Percentiles rank a stretch among this genome's conserved stretches.
Evolutionary conservation across 2,329 filamentous ascomycete genomes (phyloP).

Genomic region (Aspergillus sp.): DNA sequence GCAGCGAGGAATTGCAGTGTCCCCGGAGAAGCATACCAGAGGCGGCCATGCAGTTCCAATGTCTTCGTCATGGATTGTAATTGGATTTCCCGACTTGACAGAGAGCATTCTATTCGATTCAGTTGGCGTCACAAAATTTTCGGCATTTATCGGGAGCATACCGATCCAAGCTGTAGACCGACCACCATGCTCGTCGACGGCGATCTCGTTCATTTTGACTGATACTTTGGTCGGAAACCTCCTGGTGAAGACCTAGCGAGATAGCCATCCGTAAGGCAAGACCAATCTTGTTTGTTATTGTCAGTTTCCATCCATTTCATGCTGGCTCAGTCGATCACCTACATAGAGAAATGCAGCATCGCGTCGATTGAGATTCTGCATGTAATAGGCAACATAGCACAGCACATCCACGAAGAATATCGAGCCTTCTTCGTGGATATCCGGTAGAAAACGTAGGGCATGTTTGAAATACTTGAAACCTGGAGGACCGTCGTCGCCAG

Average conservation of each 20-base stretch:
- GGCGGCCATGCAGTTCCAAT: constrained; percentile 39
- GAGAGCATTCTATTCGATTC: constrained; percentile 36
- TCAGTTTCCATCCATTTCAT: constrained; percentile 1
- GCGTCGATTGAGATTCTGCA: constrained; percentile 51
- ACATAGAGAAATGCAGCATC: constrained; percentile 51
- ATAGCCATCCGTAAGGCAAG: constrained; percentile 53
- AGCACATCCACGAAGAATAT: constrained; percentile 51
- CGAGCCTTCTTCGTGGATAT: constrained; percentile 50
- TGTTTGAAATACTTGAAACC: constrained; percentile 51
- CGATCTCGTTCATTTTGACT: constrained; percentile 42
- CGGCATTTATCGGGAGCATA: constrained; percentile 5
- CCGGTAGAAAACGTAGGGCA: constrained; percentile 47
- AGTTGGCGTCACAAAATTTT: neutral
- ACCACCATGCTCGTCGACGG: constrained; percentile 51
- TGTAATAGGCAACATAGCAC: constrained; percentile 50
- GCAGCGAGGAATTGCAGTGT: neutral
- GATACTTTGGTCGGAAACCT: constrained; percentile 37
- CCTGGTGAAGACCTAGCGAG: constrained; percentile 44
- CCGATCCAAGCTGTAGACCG: constrained; percentile 50
- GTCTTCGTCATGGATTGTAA: constrained; percentile 51
- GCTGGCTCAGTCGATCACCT: constrained; percentile 6
- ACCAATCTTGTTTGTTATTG: constrained; percentile 32
- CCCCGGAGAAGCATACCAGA: constrained; percentile 13
- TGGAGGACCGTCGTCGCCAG: constrained; percentile 46
- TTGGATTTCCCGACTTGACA: constrained; percentile 50